Conservation (phyloP, 805 yeast species). For the Candida silvatica region DNA sequence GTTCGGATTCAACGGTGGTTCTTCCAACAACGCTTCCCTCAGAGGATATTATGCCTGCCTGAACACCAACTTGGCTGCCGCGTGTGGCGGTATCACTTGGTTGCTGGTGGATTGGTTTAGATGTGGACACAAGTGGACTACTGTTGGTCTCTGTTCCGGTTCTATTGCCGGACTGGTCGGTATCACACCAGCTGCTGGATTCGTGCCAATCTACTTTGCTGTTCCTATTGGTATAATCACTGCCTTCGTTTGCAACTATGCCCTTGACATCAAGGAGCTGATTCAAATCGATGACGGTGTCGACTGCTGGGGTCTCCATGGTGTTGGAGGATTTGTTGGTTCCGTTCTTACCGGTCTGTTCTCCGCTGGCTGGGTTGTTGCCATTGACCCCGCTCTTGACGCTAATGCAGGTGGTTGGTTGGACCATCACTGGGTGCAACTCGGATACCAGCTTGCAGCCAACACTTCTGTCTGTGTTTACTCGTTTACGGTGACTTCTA, state of each 20-base stretch:
- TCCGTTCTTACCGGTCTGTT: slow-evolving; percentile 82
- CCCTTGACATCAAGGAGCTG: slow-evolving; percentile 68
- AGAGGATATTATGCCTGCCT: slow-evolving; percentile 92
- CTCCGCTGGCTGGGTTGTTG: slow-evolving; percentile 85
- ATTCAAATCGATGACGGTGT: slow-evolving; percentile 86
- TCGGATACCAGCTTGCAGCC: slow-evolving; percentile 85
- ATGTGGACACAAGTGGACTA: slow-evolving; percentile 84
- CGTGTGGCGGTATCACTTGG: slow-evolving; percentile 91
- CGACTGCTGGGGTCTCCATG: slow-evolving; percentile 90
- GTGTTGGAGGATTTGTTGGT: slow-evolving; percentile 87
- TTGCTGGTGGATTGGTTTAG: slow-evolving; percentile 83
- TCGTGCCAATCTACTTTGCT: slow-evolving; percentile 85
- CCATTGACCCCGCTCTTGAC: slow-evolving; percentile 58
- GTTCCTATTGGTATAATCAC: slow-evolving; percentile 77
- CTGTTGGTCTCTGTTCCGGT: slow-evolving; percentile 92
- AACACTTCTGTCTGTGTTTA: slow-evolving; percentile 62
- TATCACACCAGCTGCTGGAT: slow-evolving; percentile 96
- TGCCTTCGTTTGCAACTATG: slow-evolving; percentile 73
- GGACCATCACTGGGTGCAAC: slow-evolving; percentile 72
- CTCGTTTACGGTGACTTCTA: slow-evolving; percentile 66
- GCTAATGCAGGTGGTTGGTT: slow-evolving; percentile 78
- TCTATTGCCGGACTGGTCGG: slow-evolving; percentile 91
- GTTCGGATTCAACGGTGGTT: slow-evolving; percentile 99
- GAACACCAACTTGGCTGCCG: slow-evolving; percentile 91
- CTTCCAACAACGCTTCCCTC: slow-evolving; percentile 87